These are phyloP conservation scores for Mycena rosella DNA, from an alignment of 768 basidiomycete species.

Conservation along the genomic window DNA sequence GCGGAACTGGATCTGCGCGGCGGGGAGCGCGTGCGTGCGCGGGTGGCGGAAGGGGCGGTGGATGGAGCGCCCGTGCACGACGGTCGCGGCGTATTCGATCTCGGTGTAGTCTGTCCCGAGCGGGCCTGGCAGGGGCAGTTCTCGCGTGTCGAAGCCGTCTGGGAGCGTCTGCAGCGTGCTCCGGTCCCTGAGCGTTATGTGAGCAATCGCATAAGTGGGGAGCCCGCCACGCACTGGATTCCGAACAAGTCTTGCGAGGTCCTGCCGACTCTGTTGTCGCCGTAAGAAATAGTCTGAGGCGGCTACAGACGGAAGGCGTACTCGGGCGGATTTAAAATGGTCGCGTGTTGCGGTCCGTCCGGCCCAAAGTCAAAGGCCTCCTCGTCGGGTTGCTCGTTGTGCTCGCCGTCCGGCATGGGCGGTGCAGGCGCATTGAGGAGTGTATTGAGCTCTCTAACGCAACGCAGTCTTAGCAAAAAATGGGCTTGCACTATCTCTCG, in stretches of 20 bases:
- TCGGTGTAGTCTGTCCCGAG: constrained; percentile 53
- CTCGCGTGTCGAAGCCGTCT: constrained; percentile 30
- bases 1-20: constrained; percentile 86
- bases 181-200: background rate
- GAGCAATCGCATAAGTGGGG: background rate
- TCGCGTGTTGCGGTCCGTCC: constrained; percentile 7
- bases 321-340: constrained; percentile 21
- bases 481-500: no score
- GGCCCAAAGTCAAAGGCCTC: background rate
- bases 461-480: background rate
- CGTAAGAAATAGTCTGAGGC: background rate
- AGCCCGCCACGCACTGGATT: constrained; percentile 23
- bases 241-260: constrained; percentile 31
- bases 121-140: constrained; percentile 36
- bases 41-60: constrained; percentile 69
- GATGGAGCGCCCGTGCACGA: constrained; percentile 73
- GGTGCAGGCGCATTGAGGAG: constrained; percentile 26
- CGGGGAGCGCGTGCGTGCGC: constrained; percentile 77
- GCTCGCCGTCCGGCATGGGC: background rate
- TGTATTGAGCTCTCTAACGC: constrained; percentile 25
- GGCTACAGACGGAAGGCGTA: background rate
- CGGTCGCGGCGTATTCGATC: constrained; percentile 63
- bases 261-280: constrained; percentile 13
- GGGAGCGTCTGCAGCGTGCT: constrained; percentile 32
- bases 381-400: constrained; percentile 4